These are phyloP conservation scores for Pestalotiopsis sp. DNA, from an alignment of 2,329 filamentous ascomycete species.

Conservation along the genomic window DNA sequence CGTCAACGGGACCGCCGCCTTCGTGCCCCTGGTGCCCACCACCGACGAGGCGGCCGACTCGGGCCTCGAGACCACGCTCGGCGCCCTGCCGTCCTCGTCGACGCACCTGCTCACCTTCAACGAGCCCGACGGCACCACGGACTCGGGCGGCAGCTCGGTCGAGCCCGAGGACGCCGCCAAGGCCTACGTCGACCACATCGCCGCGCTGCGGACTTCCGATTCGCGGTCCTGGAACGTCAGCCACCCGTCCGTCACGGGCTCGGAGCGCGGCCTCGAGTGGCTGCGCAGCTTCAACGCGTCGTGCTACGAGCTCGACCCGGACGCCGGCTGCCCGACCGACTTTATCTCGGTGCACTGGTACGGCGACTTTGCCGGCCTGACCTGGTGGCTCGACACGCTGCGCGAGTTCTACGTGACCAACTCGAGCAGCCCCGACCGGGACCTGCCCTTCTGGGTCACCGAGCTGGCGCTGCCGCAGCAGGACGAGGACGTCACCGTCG, in stretches of 20 bases:
- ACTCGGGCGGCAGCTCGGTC: slow-evolving; percentile 41
- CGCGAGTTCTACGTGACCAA: slow-evolving; percentile 36
- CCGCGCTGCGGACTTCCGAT: slow-evolving; percentile 32
- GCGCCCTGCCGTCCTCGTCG: slow-evolving; percentile 33
- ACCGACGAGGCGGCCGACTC: slow-evolving; percentile 33
- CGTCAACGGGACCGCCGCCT: slow-evolving; percentile 29
- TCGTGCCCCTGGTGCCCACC: slow-evolving; percentile 41
- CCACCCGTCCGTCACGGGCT: slow-evolving; percentile 44
- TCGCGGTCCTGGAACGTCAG: slow-evolving; percentile 37
- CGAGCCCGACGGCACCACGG: slow-evolving; percentile 42
- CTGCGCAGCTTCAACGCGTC: slow-evolving; percentile 41
- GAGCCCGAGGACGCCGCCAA: slow-evolving; percentile 39
- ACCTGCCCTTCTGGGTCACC: slow-evolving; percentile 39
- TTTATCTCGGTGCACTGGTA: slow-evolving; percentile 46
- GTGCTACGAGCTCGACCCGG: slow-evolving; percentile 38
- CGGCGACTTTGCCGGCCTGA: slow-evolving; percentile 37
- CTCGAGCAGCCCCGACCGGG: slow-evolving; percentile 17
- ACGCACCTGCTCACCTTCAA: slow-evolving; percentile 44
- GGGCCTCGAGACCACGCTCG: slow-evolving; percentile 28
- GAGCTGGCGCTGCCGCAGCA: slow-evolving; percentile 41
- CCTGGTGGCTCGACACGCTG: slow-evolving; percentile 37
- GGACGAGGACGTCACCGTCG: slow-evolving; percentile 33
- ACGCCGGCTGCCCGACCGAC: slow-evolving; percentile 40
- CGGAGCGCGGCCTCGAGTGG: slow-evolving; percentile 39
- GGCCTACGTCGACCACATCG: slow-evolving; percentile 39